phyloP scores from a whole-genome alignment of 2,329 filamentous ascomycete genomes.

The Alternaria gaisen region DNA sequence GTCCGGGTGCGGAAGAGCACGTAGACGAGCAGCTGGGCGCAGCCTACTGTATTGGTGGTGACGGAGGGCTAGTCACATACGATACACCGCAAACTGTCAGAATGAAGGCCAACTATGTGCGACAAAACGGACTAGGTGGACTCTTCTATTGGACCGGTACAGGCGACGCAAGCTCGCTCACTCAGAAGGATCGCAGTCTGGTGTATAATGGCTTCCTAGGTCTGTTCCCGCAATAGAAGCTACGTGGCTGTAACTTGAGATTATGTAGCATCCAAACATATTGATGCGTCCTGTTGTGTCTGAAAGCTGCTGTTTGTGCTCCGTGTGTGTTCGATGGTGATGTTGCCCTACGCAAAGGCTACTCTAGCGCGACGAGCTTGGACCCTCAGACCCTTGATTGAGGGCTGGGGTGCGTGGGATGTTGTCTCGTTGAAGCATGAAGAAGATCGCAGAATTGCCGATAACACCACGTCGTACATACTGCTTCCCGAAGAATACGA shows the following conservation, averaged over 20 bases:
- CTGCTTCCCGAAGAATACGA: background rate
- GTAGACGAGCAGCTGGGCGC: conserved; percentile 74
- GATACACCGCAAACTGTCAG: conserved; percentile 80
- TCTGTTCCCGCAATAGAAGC: conserved; percentile 50
- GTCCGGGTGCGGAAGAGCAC: conserved; percentile 68
- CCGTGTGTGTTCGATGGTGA: conserved; percentile 11
- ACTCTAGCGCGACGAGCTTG: conserved; percentile 24
- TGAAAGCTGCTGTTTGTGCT: background rate
- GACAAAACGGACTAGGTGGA: conserved; percentile 74
- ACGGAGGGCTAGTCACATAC: conserved; percentile 81
- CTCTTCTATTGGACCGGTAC: conserved; percentile 86
- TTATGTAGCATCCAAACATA: background rate
- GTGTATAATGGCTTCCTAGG: conserved; percentile 68
- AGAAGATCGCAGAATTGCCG: conserved; percentile 23
- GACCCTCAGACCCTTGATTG: conserved; percentile 19
- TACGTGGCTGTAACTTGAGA: background rate
- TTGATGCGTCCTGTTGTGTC: background rate
- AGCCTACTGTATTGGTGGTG: conserved; percentile 75
- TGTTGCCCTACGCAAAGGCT: background rate
- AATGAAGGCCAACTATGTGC: conserved; percentile 78
- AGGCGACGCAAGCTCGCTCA: conserved; percentile 65
- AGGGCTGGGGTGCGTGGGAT: conserved; percentile 6
- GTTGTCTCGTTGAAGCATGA: conserved; percentile 19
- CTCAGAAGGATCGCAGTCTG: conserved; percentile 61
- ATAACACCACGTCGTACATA: conserved; percentile 14